phyloP scores from a whole-genome alignment of 2,329 filamentous ascomycete genomes.

The Alternaria hordeiaustralica region DNA sequence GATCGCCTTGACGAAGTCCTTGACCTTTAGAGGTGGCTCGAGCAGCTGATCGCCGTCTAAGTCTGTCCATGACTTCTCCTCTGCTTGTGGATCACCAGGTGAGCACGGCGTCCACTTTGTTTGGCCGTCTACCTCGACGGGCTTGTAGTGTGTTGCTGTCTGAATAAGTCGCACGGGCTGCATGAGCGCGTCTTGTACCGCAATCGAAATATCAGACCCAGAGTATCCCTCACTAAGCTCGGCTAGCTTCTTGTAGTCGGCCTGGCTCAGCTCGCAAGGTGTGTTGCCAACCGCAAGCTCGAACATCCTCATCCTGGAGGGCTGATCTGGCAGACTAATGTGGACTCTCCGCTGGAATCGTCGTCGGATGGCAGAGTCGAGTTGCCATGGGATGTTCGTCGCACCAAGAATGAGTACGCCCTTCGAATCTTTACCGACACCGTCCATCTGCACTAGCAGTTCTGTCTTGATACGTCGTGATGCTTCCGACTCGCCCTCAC shows the following conservation, averaged over 20 bases:
- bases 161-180: conserved; percentile 96
- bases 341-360: conserved; percentile 97
- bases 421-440: conserved; percentile 92
- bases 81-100: conserved; percentile 82
- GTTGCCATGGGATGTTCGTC: conserved; percentile 98
- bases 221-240: conserved; percentile 91
- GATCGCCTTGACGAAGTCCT: conserved; percentile 93
- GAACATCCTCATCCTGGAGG: conserved; percentile 92
- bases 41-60: conserved; percentile 83
- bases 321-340: conserved; percentile 87
- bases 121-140: conserved; percentile 72
- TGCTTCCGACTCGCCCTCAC: conserved; percentile 96
- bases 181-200: conserved; percentile 96
- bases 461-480: conserved; percentile 98
- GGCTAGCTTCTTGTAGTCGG: conserved; percentile 81
- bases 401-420: conserved; percentile 94
- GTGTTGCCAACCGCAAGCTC: conserved; percentile 93
- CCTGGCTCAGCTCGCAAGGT: conserved; percentile 78
- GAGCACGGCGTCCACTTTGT: conserved; percentile 87
- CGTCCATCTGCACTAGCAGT: conserved; percentile 98
- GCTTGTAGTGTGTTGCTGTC: conserved; percentile 97
- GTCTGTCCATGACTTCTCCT: conserved; percentile 93
- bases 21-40: conserved; percentile 83
- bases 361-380: conserved; percentile 92
- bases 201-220: conserved; percentile 93